A percentile compares a stretch with the other conserved stretches of the same genome.
Conservation (phyloP, 768 basidiomycete species). For the Tephrocybe sp. region DNA sequence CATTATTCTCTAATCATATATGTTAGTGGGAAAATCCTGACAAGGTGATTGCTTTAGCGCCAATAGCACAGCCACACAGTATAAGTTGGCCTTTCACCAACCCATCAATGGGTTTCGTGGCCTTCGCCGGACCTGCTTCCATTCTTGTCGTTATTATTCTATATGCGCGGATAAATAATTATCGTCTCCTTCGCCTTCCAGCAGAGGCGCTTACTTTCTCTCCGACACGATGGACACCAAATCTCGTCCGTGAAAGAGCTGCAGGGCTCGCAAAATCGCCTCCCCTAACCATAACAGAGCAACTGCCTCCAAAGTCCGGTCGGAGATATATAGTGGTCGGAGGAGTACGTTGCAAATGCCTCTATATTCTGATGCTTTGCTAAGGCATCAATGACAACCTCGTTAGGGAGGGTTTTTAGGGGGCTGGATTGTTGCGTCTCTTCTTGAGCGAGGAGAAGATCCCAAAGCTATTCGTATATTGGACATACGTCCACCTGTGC, state of each 20-base stretch:
- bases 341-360: conserved; percentile 38
- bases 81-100: too few relatives aligned
- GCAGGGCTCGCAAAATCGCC: conserved; percentile 31
- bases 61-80: too few relatives aligned
- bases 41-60: too few relatives aligned
- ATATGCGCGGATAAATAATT: conserved; percentile 48
- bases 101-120: conserved; percentile 6
- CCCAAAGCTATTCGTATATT: conserved; percentile 61
- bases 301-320: conserved; percentile 67
- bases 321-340: conserved; percentile 75
- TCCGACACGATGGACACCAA: conserved; percentile 45
- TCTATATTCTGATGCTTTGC: background rate
- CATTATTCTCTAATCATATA: too few relatives aligned
- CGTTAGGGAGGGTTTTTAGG: conserved; percentile 72
- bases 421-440: conserved; percentile 71
- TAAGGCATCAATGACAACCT: background rate
- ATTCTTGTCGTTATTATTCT: conserved; percentile 19
- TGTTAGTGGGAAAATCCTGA: too few relatives aligned
- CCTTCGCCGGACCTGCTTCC: background rate
- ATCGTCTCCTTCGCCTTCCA: conserved; percentile 48
- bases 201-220: conserved; percentile 45
- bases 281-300: conserved; percentile 32
- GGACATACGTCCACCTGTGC: conserved; percentile 62
- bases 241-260: conserved; percentile 37
- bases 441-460: conserved; percentile 70